Conservation (phyloP, 495 filamentous ascomycete genomes). For the Podospora australis region DNA sequence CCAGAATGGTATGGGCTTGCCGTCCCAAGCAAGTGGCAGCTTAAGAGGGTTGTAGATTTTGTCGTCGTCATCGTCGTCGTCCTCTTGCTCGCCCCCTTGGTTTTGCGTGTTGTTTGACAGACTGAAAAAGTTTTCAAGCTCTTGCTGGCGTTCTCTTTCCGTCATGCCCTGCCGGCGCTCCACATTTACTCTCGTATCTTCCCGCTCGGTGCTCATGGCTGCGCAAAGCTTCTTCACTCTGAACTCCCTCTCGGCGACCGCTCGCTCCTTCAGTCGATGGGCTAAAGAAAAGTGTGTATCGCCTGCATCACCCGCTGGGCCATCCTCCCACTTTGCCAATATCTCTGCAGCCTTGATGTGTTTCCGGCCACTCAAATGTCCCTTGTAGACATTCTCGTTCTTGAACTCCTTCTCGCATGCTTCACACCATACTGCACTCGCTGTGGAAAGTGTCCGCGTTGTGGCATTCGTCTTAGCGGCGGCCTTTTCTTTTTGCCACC, state of each 20-base stretch:
- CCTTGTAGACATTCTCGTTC: conserved; percentile 90
- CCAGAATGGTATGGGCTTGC: conserved; percentile 98
- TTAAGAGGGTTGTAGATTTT: conserved; percentile 96
- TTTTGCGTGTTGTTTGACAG: conserved; percentile 33
- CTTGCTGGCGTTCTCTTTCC: conserved; percentile 85
- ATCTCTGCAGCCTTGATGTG: conserved; percentile 75
- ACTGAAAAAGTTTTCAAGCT: conserved; percentile 78
- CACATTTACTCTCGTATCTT: conserved; percentile 84
- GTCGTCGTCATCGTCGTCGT: conserved; percentile 60
- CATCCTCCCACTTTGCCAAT: conserved; percentile 32
- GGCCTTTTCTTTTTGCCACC: conserved; percentile 64
- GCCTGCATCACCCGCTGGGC: conserved; percentile 24
- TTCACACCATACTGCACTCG: conserved; percentile 75
- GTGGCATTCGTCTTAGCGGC: conserved; percentile 28
- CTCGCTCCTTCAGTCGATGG: conserved; percentile 73
- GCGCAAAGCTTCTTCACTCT: conserved; percentile 69
- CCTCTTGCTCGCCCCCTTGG: conserved; percentile 38
- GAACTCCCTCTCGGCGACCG: conserved; percentile 83
- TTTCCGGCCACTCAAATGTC: conserved; percentile 83
- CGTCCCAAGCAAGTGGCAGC: conserved; percentile 91
- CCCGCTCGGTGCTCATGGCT: conserved; percentile 69
- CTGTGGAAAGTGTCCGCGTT: conserved; percentile 45
- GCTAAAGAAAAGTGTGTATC: conserved; percentile 30
- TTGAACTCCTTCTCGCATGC: conserved; percentile 93
- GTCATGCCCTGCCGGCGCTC: conserved; percentile 95